phyloP scores from a whole-genome alignment of 371 early-diverging fungal genomes.

The Rhizopus delemar region DNA sequence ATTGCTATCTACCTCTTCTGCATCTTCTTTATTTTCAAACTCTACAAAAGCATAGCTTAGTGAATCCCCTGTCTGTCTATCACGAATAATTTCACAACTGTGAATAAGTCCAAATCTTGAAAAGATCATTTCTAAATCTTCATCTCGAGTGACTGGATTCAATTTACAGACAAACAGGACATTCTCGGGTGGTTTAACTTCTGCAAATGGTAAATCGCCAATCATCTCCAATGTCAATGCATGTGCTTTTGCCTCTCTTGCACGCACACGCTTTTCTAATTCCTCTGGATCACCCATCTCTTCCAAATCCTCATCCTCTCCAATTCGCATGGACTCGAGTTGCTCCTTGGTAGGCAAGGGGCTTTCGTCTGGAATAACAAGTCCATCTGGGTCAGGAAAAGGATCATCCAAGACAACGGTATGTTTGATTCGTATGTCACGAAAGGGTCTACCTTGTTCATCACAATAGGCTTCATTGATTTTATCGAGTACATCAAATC shows the following conservation, averaged over 20 bases:
- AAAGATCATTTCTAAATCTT: slow-evolving; percentile 92
- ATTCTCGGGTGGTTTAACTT: slow-evolving; percentile 96
- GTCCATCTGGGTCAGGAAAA: slow-evolving; percentile 81
- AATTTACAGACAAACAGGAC: slow-evolving; percentile 95
- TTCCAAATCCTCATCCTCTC: slow-evolving; percentile 82
- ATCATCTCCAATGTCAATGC: slow-evolving; percentile 97
- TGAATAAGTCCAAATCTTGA: slow-evolving; percentile 87
- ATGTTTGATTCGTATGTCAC: slow-evolving; percentile 92
- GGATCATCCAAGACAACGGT: slow-evolving; percentile 94
- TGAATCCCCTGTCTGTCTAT: slow-evolving; percentile 81
- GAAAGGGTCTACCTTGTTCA: slow-evolving; percentile 73
- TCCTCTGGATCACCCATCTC: slow-evolving; percentile 71
- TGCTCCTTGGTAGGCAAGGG: slow-evolving; percentile 84
- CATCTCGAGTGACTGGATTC: slow-evolving; percentile 90
- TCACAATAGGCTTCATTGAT: slow-evolving; percentile 79
- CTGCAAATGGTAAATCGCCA: slow-evolving; percentile 96
- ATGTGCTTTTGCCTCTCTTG: slow-evolving; percentile 83
- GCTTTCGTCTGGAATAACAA: slow-evolving; percentile 73
- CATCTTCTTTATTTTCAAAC: slow-evolving; percentile 83
- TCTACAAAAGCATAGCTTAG: slow-evolving; percentile 96
- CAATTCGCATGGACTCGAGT: slow-evolving; percentile 75
- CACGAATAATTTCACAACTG: slow-evolving; percentile 92
- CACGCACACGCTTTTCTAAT: slow-evolving; percentile 64
- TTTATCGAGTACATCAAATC: slow-evolving; percentile 86
- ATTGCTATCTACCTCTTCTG: slow-evolving; percentile 69